Conservation (phyloP, 2,329 filamentous ascomycete genomes). For the Kalmusia sp. region DNA sequence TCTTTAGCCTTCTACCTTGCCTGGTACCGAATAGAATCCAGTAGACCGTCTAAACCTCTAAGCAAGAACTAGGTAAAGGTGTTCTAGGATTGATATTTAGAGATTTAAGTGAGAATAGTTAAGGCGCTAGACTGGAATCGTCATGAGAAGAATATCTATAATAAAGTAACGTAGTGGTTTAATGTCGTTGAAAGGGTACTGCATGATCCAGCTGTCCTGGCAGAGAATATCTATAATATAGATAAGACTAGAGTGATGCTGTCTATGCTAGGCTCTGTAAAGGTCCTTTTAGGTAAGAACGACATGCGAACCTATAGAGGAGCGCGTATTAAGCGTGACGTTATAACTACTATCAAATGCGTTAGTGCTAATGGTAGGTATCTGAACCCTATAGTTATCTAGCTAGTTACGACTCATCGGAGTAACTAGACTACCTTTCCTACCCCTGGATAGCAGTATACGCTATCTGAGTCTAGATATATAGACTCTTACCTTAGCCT, state of each 20-base stretch:
- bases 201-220: slow-evolving; percentile 13
- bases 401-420: slow-evolving; percentile 17
- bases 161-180: slow-evolving; percentile 3
- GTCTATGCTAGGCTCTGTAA: slow-evolving; percentile 7
- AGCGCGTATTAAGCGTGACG: slow-evolving; percentile 11
- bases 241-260: slow-evolving; percentile 6
- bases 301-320: neutral
- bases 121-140: slow-evolving; percentile 21
- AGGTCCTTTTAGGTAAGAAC: neutral
- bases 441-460: slow-evolving; percentile 22
- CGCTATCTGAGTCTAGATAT: slow-evolving; percentile 18
- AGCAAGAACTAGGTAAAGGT: neutral
- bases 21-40: slow-evolving; percentile 8
- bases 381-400: slow-evolving; percentile 18
- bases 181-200: slow-evolving; percentile 4
- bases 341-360: slow-evolving; percentile 19
- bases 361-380: slow-evolving; percentile 17
- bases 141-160: slow-evolving; percentile 22
- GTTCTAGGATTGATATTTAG: slow-evolving; percentile 21
- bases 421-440: slow-evolving; percentile 15
- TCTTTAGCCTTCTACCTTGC: slow-evolving; percentile 20
- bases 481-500: slow-evolving; percentile 41
- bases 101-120: slow-evolving; percentile 19
- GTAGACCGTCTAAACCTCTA: slow-evolving; percentile 20
- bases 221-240: slow-evolving; percentile 27